phyloP scores from a whole-genome alignment of 1,139 yeast species.

The Candida smagusa region DNA sequence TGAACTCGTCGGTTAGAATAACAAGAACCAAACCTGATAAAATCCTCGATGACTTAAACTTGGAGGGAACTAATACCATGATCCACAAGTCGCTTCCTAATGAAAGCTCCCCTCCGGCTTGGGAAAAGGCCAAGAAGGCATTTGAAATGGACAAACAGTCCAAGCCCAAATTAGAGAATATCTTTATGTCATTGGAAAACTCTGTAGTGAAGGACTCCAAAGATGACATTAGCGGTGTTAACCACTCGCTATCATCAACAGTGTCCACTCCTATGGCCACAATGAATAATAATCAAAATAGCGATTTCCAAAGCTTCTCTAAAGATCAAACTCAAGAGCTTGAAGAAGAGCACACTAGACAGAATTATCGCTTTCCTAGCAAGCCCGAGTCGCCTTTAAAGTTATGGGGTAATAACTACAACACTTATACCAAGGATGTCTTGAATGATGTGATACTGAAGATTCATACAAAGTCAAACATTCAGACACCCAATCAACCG shows the following conservation, averaged over 20 bases:
- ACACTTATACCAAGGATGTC: conserved; percentile 41
- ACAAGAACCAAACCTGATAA: conserved; percentile 14
- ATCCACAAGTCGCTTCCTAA: conserved; percentile 29
- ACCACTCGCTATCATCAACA: conserved; percentile 33
- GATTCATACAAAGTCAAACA: conserved; percentile 20
- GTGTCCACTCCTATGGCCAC: conserved; percentile 33
- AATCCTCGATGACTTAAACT: conserved; percentile 11
- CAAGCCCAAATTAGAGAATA: conserved; percentile 32
- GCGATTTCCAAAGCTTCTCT: conserved; percentile 11
- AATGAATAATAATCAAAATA: conserved; percentile 12
- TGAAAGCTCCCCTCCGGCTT: conserved; percentile 29
- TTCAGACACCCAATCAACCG: conserved; percentile 12
- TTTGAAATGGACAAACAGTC: conserved; percentile 25
- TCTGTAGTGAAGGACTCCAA: conserved; percentile 9
- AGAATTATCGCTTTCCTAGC: conserved; percentile 15
- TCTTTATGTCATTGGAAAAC: conserved; percentile 23
- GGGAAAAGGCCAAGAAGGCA: conserved; percentile 33
- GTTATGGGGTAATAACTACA: conserved; percentile 35
- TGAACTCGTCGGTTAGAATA: conserved; percentile 29
- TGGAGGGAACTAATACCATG: conserved; percentile 32
- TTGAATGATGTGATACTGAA: conserved; percentile 31
- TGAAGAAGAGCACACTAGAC: conserved; percentile 16
- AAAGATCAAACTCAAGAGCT: conserved; percentile 21
- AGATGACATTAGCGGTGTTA: conserved; percentile 6
- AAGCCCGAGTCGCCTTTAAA: conserved; percentile 39